Evolutionary conservation across 352 stramenopile species (phyloP).

Genomic region (Phytophthora tentaculata): DNA sequence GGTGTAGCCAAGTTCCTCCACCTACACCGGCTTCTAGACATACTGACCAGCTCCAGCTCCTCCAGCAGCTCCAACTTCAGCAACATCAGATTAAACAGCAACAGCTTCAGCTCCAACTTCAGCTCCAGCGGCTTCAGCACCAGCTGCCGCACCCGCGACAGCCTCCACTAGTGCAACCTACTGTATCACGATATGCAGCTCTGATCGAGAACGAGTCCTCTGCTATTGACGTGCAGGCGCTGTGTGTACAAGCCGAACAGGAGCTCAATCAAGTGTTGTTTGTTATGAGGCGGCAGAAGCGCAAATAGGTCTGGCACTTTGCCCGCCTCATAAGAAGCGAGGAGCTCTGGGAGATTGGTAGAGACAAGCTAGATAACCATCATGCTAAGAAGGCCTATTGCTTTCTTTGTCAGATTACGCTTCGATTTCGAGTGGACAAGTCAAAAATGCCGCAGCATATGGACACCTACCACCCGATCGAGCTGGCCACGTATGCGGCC

Average conservation of each 20-base stretch:
- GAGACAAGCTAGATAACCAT: not conserved
- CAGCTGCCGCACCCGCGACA: not conserved
- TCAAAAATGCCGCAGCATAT: conserved; percentile 13
- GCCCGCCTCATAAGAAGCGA: conserved; percentile 4
- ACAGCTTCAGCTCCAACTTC: not conserved
- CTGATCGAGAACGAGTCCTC: not conserved
- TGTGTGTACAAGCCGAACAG: not conserved
- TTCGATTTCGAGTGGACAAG: conserved; percentile 10
- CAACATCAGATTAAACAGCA: no score
- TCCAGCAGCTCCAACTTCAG: not conserved
- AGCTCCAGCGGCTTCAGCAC: not conserved
- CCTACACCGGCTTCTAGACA: not conserved
- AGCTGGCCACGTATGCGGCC: not conserved
- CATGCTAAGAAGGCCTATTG: conserved; percentile 5
- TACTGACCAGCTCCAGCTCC: not conserved
- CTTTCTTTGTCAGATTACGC: conserved; percentile 1
- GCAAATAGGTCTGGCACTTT: conserved; percentile 14
- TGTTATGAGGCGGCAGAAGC: conserved; percentile 5
- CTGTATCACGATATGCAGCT: not conserved
- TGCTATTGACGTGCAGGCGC: not conserved
- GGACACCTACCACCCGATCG: not conserved
- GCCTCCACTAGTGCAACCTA: not conserved
- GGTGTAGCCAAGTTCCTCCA: not conserved
- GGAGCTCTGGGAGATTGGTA: not conserved
- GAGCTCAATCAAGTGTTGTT: not conserved